A percentile compares a stretch with the other conserved stretches of the same genome.
Evolutionary conservation across 1,139 yeast genomes (phyloP).

Genomic region (Torulaspora globosa): DNA sequence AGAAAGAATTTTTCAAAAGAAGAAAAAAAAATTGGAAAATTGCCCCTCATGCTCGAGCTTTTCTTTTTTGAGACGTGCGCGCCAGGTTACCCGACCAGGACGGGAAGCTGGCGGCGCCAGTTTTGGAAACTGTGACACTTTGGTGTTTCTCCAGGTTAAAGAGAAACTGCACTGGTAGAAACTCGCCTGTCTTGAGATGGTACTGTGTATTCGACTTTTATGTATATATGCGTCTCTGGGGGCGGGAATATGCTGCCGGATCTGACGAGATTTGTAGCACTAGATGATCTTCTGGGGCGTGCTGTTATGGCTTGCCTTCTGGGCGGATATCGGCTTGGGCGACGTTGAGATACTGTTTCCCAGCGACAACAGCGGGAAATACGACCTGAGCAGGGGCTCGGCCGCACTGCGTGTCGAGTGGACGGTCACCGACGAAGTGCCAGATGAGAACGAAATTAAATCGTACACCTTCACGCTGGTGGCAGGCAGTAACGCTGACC

Average conservation of each 20-base stretch:
- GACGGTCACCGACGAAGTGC: conserved; percentile 52
- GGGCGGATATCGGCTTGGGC: not conserved
- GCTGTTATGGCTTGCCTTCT: not conserved
- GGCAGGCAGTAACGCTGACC: conserved; percentile 57
- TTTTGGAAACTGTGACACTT: not conserved
- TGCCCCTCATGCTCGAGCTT: conserved; percentile 1
- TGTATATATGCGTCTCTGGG: not conserved
- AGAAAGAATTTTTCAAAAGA: not conserved
- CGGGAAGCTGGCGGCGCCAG: not conserved
- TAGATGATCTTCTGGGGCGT: not conserved
- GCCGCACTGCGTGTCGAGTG: conserved; percentile 52
- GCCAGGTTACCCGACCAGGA: not conserved
- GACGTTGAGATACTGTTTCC: conserved; percentile 10
- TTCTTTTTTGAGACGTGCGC: not conserved
- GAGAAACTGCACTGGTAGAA: no score
- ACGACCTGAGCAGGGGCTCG: conserved; percentile 33
- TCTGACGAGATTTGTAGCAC: not conserved
- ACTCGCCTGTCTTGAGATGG: no score
- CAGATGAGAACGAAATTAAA: conserved; percentile 44
- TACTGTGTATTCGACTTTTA: not conserved
- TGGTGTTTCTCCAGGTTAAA: not conserved
- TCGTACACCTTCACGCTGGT: conserved; percentile 57
- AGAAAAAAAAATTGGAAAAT: not conserved
- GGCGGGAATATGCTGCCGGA: not conserved
- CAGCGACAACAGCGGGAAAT: not conserved